phyloP scores from a whole-genome alignment of 1,284 basidiomycete species.

The Austroboletus rostrupii region DNA sequence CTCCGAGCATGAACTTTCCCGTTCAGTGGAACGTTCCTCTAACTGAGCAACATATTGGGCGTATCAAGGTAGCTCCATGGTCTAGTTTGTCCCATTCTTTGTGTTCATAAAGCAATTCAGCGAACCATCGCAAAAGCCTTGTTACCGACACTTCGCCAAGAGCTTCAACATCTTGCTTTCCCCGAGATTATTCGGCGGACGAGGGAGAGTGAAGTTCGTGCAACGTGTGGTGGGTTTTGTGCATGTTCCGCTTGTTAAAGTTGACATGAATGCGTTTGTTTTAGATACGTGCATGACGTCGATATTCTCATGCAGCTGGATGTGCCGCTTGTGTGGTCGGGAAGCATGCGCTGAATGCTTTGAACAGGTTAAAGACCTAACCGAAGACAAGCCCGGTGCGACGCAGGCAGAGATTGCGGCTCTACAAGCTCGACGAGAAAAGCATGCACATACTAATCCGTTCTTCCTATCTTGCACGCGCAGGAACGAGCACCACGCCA shows the following conservation, averaged over 20 bases:
- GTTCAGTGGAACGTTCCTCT: slow-evolving; percentile 61
- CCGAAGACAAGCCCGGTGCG: slow-evolving; percentile 47
- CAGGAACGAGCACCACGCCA: slow-evolving; percentile 60
- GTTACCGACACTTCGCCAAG: slow-evolving; percentile 63
- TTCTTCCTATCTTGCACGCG: slow-evolving; percentile 71
- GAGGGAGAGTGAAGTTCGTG: slow-evolving; percentile 74
- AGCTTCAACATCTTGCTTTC: slow-evolving; percentile 64
- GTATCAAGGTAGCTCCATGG: slow-evolving; percentile 52
- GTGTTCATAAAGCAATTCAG: slow-evolving; percentile 33
- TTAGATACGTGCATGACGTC: slow-evolving; percentile 90
- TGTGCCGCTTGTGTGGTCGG: slow-evolving; percentile 85
- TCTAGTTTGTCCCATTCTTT: neutral
- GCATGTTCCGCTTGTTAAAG: slow-evolving; percentile 5
- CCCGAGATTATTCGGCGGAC: slow-evolving; percentile 65
- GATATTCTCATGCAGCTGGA: slow-evolving; percentile 85
- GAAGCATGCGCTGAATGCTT: slow-evolving; percentile 88
- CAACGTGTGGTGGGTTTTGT: slow-evolving; percentile 70
- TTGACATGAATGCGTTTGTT: slow-evolving; percentile 1
- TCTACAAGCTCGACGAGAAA: slow-evolving; percentile 51
- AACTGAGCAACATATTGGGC: slow-evolving; percentile 43
- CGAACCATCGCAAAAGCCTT: slow-evolving; percentile 67
- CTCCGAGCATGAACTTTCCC: slow-evolving; percentile 62
- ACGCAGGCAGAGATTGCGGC: slow-evolving; percentile 45
- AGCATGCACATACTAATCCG: slow-evolving; percentile 61
- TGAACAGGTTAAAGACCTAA: slow-evolving; percentile 62